phyloP scores from a whole-genome alignment of 805 yeast species.

The Ogataea philodendri region DNA sequence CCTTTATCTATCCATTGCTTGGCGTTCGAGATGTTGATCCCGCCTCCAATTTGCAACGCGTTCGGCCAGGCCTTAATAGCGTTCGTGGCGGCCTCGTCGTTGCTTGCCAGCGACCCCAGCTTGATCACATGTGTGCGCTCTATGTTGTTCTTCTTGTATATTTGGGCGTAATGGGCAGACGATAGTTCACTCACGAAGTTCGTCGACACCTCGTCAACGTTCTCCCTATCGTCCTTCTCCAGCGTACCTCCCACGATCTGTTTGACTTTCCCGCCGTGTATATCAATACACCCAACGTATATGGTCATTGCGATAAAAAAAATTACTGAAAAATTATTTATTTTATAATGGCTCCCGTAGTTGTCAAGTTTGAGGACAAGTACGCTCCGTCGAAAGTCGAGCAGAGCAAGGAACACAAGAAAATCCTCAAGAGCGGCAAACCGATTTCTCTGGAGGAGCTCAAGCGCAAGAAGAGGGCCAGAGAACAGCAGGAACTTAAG shows the following conservation, averaged over 20 bases:
- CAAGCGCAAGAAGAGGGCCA: slow-evolving; percentile 37
- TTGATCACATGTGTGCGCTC: slow-evolving; percentile 90
- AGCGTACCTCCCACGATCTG: slow-evolving; percentile 96
- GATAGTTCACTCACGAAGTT: slow-evolving; percentile 79
- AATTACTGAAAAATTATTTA: slow-evolving; percentile 2
- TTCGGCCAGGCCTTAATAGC: slow-evolving; percentile 77
- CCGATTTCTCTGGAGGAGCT: slow-evolving; percentile 48
- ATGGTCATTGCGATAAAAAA: slow-evolving; percentile 58
- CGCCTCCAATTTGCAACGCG: slow-evolving; percentile 87
- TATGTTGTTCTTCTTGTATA: slow-evolving; percentile 60
- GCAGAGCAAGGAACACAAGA: slow-evolving; percentile 48
- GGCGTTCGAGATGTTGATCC: slow-evolving; percentile 76
- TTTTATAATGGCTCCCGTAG: slow-evolving; percentile 39
- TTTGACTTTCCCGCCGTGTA: slow-evolving; percentile 92
- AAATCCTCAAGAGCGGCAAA: slow-evolving; percentile 57
- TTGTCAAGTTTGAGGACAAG: slow-evolving; percentile 45
- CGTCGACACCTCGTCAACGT: slow-evolving; percentile 48
- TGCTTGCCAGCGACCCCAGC: slow-evolving; percentile 70
- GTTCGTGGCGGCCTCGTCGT: slow-evolving; percentile 76
- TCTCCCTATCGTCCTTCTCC: slow-evolving; percentile 48
- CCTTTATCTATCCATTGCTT: slow-evolving; percentile 69
- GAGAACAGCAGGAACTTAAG: slow-evolving; percentile 28
- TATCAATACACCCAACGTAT: slow-evolving; percentile 92
- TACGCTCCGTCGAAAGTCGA: slow-evolving; percentile 26
- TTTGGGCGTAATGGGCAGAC: slow-evolving; percentile 67